phyloP scores from a whole-genome alignment of 169 alveolate genomes.

The Plasmodium berghei region DNA sequence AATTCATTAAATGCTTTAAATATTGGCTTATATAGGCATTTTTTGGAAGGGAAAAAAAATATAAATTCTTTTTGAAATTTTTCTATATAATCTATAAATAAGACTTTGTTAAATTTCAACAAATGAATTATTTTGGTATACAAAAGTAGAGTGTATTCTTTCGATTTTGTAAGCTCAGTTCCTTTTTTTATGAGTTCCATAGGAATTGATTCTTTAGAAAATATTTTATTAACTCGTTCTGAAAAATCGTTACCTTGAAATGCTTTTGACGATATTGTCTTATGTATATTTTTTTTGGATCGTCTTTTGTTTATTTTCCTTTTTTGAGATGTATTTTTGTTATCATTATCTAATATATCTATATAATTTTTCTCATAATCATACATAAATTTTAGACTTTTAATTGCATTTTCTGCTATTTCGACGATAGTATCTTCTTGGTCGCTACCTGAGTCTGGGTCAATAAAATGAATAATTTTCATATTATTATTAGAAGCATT shows the following conservation, averaged over 20 bases:
- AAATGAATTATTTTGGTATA: conserved; percentile 18
- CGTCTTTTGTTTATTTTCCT: too few relatives aligned
- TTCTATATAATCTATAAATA: conserved; percentile 20
- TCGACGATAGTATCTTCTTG: background rate
- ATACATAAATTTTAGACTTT: background rate
- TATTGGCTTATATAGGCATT: conserved; percentile 17
- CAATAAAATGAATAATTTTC: background rate
- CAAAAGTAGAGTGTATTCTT: conserved; percentile 11
- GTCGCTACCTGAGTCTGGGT: background rate
- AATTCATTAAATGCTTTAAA: conserved; percentile 38
- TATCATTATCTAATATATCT: too few relatives aligned
- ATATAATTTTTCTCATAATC: background rate
- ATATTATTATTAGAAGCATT: conserved; percentile 17
- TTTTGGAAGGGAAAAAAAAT: conserved; percentile 59
- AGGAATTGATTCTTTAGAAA: conserved; percentile 5
- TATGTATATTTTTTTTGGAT: too few relatives aligned
- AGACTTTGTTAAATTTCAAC: conserved; percentile 14
- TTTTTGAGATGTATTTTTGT: too few relatives aligned
- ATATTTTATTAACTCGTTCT: too few relatives aligned
- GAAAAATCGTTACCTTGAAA: too few relatives aligned
- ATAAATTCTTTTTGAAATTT: conserved; percentile 34
- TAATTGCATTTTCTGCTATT: conserved; percentile 15
- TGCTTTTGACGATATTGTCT: too few relatives aligned
- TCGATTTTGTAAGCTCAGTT: conserved; percentile 23
- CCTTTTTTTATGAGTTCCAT: conserved; percentile 43